Evolutionary conservation across 192 early-diverging fungal genomes (phyloP).

Genomic region (Gonapodya prolifera): DNA sequence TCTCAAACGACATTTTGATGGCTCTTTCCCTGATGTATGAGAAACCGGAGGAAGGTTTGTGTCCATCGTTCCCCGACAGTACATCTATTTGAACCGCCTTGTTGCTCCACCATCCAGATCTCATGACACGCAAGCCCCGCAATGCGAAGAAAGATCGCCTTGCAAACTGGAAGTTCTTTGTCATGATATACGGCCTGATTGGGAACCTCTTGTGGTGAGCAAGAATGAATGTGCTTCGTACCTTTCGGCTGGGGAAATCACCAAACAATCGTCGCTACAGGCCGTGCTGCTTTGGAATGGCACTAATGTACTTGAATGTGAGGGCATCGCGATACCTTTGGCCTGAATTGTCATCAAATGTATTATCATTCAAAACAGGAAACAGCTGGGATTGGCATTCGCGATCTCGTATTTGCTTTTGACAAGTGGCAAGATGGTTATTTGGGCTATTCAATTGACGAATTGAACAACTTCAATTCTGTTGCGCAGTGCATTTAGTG

Average conservation of each 20-base stretch:
- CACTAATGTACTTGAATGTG: background rate
- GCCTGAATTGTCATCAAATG: background rate
- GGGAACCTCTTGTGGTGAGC: conserved; percentile 44
- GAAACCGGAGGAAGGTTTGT: conserved; percentile 35
- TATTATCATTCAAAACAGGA: background rate
- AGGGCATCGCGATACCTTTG: background rate
- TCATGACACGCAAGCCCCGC: conserved; percentile 59
- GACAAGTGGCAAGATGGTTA: conserved; percentile 40
- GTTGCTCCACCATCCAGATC: conserved; percentile 22
- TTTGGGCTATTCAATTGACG: conserved; percentile 25
- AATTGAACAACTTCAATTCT: conserved; percentile 29
- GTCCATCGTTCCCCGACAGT: background rate
- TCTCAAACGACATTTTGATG: conserved; percentile 43
- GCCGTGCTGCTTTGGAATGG: background rate
- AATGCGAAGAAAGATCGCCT: conserved; percentile 53
- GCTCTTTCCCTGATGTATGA: conserved; percentile 65
- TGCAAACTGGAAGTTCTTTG: conserved; percentile 47
- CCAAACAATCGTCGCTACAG: background rate
- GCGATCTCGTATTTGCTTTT: conserved; percentile 45
- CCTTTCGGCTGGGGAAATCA: background rate
- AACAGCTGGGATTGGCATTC: conserved; percentile 33
- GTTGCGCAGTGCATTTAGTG: conserved; percentile 49
- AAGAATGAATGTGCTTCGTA: background rate
- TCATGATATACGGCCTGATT: conserved; percentile 67
- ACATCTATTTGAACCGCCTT: background rate